A percentile compares a stretch with the other conserved stretches of the same genome.
Conservation (phyloP, 1,139 yeast genomes). For the Ogataea hybrid region DNA sequence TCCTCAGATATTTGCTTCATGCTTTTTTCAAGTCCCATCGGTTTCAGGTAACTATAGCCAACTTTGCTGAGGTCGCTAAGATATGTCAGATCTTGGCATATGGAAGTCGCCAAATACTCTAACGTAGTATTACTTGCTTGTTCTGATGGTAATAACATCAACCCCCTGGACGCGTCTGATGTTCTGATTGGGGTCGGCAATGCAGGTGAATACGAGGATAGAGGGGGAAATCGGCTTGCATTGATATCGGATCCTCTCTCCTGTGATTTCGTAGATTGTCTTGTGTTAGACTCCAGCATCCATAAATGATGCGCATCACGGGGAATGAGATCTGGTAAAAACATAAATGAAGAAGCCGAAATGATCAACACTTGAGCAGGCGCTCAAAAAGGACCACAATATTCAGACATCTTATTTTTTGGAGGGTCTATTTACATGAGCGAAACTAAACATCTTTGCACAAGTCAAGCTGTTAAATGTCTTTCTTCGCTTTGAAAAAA, state of each 20-base stretch:
- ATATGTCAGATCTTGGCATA: slow-evolving; percentile 32
- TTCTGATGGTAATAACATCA: slow-evolving; percentile 7
- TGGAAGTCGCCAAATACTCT: slow-evolving; percentile 28
- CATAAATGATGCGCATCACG: slow-evolving; percentile 45
- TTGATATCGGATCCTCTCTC: slow-evolving; percentile 8
- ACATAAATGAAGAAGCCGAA: slow-evolving; percentile 33
- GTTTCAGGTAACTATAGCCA: slow-evolving; percentile 51
- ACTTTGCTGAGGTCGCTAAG: slow-evolving; percentile 43
- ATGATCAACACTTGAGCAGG: too few species aligned
- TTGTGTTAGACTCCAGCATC: slow-evolving; percentile 29
- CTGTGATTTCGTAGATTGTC: slow-evolving; percentile 4
- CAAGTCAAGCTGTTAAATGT: slow-evolving; percentile 1
- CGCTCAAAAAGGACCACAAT: too few species aligned
- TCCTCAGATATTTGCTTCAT: slow-evolving; percentile 40
- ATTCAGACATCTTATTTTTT: background rate
- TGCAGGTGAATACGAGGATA: slow-evolving; percentile 23
- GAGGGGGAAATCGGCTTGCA: slow-evolving; percentile 18
- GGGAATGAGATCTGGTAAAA: slow-evolving; percentile 44
- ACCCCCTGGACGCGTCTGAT: slow-evolving; percentile 1
- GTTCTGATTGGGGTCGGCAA: slow-evolving; percentile 20
- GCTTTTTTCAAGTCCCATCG: slow-evolving; percentile 56
- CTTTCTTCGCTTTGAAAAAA: slow-evolving; percentile 27
- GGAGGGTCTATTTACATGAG: slow-evolving; percentile 3
- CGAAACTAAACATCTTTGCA: slow-evolving; percentile 6
- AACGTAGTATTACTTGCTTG: slow-evolving; percentile 14